These are phyloP conservation scores for Haplosporangium sp. DNA, from an alignment of 371 early-diverging fungal genomes.

Conservation along the genomic window DNA sequence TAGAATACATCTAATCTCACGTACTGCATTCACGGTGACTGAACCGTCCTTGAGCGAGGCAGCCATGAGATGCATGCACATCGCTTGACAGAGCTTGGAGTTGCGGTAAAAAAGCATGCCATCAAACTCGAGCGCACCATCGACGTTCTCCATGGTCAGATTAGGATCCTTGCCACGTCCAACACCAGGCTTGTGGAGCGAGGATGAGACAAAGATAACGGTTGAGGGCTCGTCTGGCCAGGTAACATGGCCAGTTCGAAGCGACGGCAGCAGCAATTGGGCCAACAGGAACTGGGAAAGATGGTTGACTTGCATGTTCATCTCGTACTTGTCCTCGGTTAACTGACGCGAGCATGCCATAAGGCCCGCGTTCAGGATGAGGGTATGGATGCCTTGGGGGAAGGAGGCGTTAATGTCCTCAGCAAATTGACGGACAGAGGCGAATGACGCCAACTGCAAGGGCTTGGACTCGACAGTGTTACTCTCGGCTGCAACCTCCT, in stretches of 20 bases:
- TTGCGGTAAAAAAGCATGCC: constrained; percentile 51
- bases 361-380: constrained; percentile 48
- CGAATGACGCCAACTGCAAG: constrained; percentile 39
- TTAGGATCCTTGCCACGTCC: constrained; percentile 53
- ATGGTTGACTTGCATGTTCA: constrained; percentile 56
- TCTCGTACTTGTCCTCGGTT: constrained; percentile 54
- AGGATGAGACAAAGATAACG: constrained; percentile 47
- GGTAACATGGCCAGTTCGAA: constrained; percentile 19
- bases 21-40: constrained; percentile 46
- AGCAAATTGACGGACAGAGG: constrained; percentile 39
- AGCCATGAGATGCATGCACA: constrained; percentile 36
- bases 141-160: constrained; percentile 52
- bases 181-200: constrained; percentile 40
- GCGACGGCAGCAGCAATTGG: constrained; percentile 37
- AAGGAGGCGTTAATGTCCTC: constrained; percentile 27
- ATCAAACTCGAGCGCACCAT: constrained; percentile 49
- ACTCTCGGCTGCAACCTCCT: constrained; percentile 8
- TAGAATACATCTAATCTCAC: neutral
- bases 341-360: constrained; percentile 28
- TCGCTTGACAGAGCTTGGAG: constrained; percentile 34
- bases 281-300: constrained; percentile 55
- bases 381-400: constrained; percentile 40
- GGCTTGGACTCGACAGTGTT: constrained; percentile 32
- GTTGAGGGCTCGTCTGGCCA: constrained; percentile 30
- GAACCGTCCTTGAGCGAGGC: constrained; percentile 13